phyloP scores from a whole-genome alignment of 805 yeast genomes.

The Candida loeiensis region DNA sequence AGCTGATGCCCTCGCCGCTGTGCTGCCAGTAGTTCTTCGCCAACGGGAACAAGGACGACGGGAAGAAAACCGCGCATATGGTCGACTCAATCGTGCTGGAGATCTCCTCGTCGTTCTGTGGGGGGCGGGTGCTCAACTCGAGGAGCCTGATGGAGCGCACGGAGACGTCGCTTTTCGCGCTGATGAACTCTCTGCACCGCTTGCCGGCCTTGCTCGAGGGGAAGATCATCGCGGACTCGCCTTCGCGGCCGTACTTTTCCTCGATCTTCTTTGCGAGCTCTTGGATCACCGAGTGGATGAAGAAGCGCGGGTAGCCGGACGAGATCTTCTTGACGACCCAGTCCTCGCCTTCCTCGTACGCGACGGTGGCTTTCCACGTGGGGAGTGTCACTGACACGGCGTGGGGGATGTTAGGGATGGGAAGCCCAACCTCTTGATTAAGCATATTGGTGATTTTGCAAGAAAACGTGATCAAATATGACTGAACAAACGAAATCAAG shows the following conservation, averaged over 20 bases:
- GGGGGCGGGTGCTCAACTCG: constrained; percentile 70
- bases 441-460: constrained; percentile 18
- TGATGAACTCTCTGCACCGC: constrained; percentile 77
- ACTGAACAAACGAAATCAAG: too few species aligned
- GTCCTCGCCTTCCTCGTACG: constrained; percentile 85
- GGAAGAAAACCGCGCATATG: constrained; percentile 78
- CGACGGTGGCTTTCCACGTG: constrained; percentile 91
- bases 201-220: constrained; percentile 78
- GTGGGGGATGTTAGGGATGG: constrained; percentile 89
- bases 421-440: constrained; percentile 61
- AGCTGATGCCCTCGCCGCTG: constrained; percentile 93
- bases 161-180: constrained; percentile 33
- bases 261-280: constrained; percentile 53
- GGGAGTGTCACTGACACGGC: constrained; percentile 95
- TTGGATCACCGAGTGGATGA: constrained; percentile 61
- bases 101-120: constrained; percentile 55
- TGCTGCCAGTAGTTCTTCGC: constrained; percentile 96
- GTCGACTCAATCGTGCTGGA: constrained; percentile 60
- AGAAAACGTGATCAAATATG: constrained; percentile 2
- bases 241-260: constrained; percentile 71
- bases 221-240: constrained; percentile 71
- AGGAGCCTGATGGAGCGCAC: constrained; percentile 46
- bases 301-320: constrained; percentile 88
- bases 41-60: constrained; percentile 50
- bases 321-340: constrained; percentile 75